These are phyloP conservation scores for Talinum fruticosum DNA, from an alignment of 148 eudicot genomes.

Conservation along the genomic window DNA sequence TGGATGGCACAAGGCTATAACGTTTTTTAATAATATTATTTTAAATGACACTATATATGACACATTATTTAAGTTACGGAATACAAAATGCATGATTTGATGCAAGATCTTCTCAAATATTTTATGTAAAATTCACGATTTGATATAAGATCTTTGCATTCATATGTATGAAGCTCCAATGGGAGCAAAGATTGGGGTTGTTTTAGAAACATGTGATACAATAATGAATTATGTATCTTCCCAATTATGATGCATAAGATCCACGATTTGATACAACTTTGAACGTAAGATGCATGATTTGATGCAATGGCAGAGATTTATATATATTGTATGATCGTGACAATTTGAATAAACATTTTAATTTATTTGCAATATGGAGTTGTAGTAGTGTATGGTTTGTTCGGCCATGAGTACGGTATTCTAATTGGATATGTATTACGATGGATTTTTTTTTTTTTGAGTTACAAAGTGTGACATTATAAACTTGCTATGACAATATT, in stretches of 20 bases:
- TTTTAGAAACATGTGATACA: no score
- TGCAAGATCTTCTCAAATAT: not conserved
- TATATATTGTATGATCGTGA: no score
- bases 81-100: slow-evolving; percentile 11
- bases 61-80: not conserved
- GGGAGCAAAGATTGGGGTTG: no score
- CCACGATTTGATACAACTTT: not conserved
- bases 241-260: not conserved
- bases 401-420: no score
- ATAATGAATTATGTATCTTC: not conserved
- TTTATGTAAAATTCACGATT: not conserved
- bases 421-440: no score
- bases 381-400: no score
- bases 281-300: not conserved
- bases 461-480: no score
- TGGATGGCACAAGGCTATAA: slow-evolving; percentile 21
- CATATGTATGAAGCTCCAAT: no score
- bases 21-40: not conserved
- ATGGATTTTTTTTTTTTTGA: no score
- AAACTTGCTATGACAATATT: no score
- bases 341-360: no score
- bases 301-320: not conserved
- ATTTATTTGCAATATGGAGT: no score
- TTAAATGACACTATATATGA: not conserved
- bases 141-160: not conserved